Percentiles rank a stretch among this genome's conserved stretches.
phyloP scores from a whole-genome alignment of 2,329 filamentous ascomycete genomes.

The Colletotrichum agaves region DNA sequence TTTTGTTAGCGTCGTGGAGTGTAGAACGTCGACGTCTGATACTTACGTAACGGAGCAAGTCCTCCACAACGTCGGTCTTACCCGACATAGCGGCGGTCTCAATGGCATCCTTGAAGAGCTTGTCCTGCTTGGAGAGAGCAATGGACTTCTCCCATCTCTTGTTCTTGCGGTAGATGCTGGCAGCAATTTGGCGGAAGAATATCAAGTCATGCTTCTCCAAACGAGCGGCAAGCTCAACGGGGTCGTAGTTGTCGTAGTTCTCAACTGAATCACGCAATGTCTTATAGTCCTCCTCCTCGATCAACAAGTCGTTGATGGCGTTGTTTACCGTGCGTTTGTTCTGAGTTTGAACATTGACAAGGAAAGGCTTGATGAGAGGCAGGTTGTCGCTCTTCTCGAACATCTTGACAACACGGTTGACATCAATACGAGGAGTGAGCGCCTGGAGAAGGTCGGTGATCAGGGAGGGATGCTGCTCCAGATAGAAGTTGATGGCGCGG shows the following conservation, averaged over 20 bases:
- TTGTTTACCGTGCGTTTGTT: conserved; percentile 99
- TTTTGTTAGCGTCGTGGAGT: conserved; percentile 45
- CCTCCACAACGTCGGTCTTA: conserved; percentile 93
- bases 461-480: conserved; percentile 95
- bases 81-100: conserved; percentile 94
- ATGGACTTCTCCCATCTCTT: conserved; percentile 99
- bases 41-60: conserved; percentile 96
- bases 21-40: neutral
- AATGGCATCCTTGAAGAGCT: conserved; percentile 99
- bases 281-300: conserved; percentile 99
- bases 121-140: conserved; percentile 96
- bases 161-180: conserved; percentile 99
- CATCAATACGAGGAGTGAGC: conserved; percentile 92
- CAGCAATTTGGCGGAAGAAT: conserved; percentile 99
- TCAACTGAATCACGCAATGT: conserved; percentile 96
- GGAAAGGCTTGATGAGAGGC: conserved; percentile 97
- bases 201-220: conserved; percentile 98
- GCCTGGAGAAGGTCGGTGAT: conserved; percentile 95
- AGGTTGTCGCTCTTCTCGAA: conserved; percentile 99
- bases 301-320: conserved; percentile 96
- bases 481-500: conserved; percentile 94
- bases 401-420: conserved; percentile 99
- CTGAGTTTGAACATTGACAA: conserved; percentile 93
- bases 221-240: conserved; percentile 88
- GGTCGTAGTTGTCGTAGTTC: conserved; percentile 99